Evolutionary conservation across 768 basidiomycete genomes (phyloP).

Genomic region (Trametes punicea): DNA sequence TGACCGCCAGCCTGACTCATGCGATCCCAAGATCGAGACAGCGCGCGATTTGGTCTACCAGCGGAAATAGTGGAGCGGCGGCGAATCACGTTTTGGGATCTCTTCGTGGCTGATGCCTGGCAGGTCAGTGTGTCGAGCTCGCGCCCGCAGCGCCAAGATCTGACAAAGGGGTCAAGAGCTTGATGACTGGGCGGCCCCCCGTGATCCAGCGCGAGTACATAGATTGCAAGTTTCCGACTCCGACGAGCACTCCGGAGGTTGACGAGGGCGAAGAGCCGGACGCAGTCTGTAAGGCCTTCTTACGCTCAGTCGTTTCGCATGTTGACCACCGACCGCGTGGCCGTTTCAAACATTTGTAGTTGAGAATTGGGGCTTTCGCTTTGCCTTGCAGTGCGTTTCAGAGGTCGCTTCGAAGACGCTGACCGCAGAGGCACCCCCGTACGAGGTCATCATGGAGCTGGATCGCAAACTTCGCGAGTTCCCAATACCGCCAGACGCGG

Average conservation of each 20-base stretch:
- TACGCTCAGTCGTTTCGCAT: not conserved
- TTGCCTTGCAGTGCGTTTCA: conserved; percentile 62
- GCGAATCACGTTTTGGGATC: conserved; percentile 73
- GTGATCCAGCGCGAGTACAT: conserved; percentile 62
- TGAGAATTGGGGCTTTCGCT: conserved; percentile 58
- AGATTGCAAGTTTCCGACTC: conserved; percentile 58
- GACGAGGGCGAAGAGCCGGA: conserved; percentile 24
- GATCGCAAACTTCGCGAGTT: conserved; percentile 71
- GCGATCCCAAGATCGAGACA: conserved; percentile 58
- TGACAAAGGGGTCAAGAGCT: conserved; percentile 41
- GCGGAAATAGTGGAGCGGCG: conserved; percentile 62
- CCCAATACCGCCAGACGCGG: conserved; percentile 44
- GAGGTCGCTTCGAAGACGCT: conserved; percentile 60
- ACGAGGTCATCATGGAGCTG: conserved; percentile 62
- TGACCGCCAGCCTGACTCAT: not conserved
- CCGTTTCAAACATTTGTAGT: conserved; percentile 36
- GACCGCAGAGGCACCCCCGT: conserved; percentile 61
- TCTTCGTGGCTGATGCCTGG: conserved; percentile 71
- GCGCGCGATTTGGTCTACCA: conserved; percentile 59
- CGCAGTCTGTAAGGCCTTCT: conserved; percentile 10
- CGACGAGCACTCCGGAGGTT: conserved; percentile 24
- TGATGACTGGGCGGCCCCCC: conserved; percentile 70
- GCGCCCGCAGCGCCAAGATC: not conserved
- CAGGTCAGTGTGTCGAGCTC: conserved; percentile 40
- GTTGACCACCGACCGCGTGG: not conserved